Evolutionary conservation across 2,329 filamentous ascomycete species (phyloP), one percentile per base, ranked within the genome.

Genomic region (Neocucurbitaria cava): DNA sequence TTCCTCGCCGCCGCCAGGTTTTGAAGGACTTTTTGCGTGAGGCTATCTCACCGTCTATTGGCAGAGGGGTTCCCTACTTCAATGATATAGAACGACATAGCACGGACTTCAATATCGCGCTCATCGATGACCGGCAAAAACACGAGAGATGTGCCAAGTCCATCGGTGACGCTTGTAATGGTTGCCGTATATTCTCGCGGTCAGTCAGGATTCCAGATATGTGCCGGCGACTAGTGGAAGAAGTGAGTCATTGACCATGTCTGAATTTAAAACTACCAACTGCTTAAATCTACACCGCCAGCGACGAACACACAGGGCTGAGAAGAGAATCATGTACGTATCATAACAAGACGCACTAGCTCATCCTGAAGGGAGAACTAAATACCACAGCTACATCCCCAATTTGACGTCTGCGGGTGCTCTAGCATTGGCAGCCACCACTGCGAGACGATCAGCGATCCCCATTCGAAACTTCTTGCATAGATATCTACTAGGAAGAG

Each of bases 101-200:
- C 11, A 30, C 21, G 13, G 21, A 15, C 7, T 17, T 5, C 3
- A 50, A 61, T 23, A 53, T 59, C 4, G 41, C 30, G 5, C 46
- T 66, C 2, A 24, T 66, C 1, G 60, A 63, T 11, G 62, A 65
- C 31, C 55, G 60, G 3, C 50, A 55, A 9, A 54, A 58, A 10
- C 62, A 65, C 38, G 11, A 36, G 9, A 26, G 28, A 6, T 65
- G 62, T 30, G 35, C 42, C 15, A 58, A 42, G 26, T 9, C n/a
- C 10, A 47, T 47, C 20, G 33, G 46, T 0, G 26, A 30, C 18
- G 1, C 11, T 11, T 66, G 61, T 28, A 23, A 17, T 26, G 39
- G 38, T 15, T 60, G 59, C 18, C 24, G 30, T 1, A 36, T 53
- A 4, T 58, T 50, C 21, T 62, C 61, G 0, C 21, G 36, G 5